Percentiles rank a stretch among this genome's conserved stretches.
phyloP scores from a whole-genome alignment of 2,329 filamentous ascomycete genomes.

The Venturia effusa region DNA sequence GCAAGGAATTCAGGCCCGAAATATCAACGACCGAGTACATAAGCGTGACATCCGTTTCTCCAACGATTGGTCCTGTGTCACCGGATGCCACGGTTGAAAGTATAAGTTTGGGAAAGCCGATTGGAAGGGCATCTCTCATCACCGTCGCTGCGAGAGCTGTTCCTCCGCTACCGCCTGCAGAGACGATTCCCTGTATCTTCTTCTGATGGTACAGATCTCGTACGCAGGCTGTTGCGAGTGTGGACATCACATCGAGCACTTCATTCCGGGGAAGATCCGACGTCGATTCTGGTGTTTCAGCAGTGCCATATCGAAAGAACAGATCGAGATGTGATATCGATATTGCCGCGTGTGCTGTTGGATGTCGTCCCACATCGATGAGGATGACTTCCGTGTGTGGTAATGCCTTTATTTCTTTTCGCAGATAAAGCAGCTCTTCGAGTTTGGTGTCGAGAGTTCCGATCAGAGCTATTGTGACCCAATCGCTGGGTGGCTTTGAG shows the following conservation, averaged over 20 bases:
- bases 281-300: slow-evolving; percentile 20
- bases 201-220: slow-evolving; percentile 26
- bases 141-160: slow-evolving; percentile 49
- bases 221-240: slow-evolving; percentile 35
- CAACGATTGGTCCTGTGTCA: slow-evolving; percentile 53
- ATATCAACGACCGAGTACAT: slow-evolving; percentile 65
- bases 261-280: slow-evolving; percentile 37
- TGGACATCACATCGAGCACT: slow-evolving; percentile 47
- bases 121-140: slow-evolving; percentile 50
- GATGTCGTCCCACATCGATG: slow-evolving; percentile 45
- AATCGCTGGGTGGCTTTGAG: slow-evolving; percentile 9
- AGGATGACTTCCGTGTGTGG: slow-evolving; percentile 31
- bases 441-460: slow-evolving; percentile 58
- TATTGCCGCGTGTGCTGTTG: slow-evolving; percentile 35
- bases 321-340: slow-evolving; percentile 35
- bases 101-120: slow-evolving; percentile 60
- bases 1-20: slow-evolving; percentile 51
- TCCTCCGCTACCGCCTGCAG: slow-evolving; percentile 51
- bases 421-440: slow-evolving; percentile 46
- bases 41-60: slow-evolving; percentile 57
- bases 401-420: slow-evolving; percentile 31
- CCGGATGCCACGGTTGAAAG: slow-evolving; percentile 60
- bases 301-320: slow-evolving; percentile 20
- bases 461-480: slow-evolving; percentile 40
- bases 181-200: slow-evolving; percentile 45